These are phyloP conservation scores for Didymella arachidicola DNA, from an alignment of 2,329 filamentous ascomycete species.

Conservation along the genomic window DNA sequence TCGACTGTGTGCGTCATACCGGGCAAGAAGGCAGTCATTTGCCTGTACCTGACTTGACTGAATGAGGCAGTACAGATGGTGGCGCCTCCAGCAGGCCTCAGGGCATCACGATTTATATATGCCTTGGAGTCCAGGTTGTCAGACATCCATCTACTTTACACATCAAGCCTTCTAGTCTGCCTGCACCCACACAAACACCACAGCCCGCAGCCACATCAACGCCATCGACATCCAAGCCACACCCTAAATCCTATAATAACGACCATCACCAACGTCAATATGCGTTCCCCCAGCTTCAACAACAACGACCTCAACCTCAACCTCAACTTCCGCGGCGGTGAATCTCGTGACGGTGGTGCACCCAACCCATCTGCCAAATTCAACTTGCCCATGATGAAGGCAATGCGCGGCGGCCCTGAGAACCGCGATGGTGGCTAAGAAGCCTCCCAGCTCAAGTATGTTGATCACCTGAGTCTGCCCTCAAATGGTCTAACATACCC, in stretches of 20 bases:
- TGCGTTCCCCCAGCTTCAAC: constrained; percentile 20
- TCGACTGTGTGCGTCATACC: constrained; percentile 36
- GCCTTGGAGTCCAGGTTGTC: constrained; percentile 4
- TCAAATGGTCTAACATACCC: constrained; percentile 22
- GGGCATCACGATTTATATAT: constrained; percentile 30
- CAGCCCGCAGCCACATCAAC: constrained; percentile 15
- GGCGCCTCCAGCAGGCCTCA: constrained; percentile 40
- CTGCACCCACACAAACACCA: constrained; percentile 15
- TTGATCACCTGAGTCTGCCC: constrained; percentile 6
- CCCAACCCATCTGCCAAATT: constrained; percentile 34
- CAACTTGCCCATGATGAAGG: constrained; percentile 28
- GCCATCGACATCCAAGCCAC: constrained; percentile 30
- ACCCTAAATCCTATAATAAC: constrained; percentile 11
- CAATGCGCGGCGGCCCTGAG: constrained; percentile 30
- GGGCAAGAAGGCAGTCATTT: constrained; percentile 43
- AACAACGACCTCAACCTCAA: constrained; percentile 22
- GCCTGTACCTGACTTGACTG: constrained; percentile 34
- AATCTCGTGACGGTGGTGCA: constrained; percentile 45
- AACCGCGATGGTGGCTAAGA: constrained; percentile 46
- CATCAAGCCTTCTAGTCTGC: constrained; percentile 18
- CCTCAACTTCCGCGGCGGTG: constrained; percentile 25
- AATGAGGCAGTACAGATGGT: constrained; percentile 30
- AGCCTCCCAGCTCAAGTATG: constrained; percentile 14
- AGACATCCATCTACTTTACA: constrained; percentile 7
- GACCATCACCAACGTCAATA: constrained; percentile 2